Evolutionary conservation across 2,329 filamentous ascomycete species (phyloP).

Genomic region (Chrysoporthe deuterocubensis): DNA sequence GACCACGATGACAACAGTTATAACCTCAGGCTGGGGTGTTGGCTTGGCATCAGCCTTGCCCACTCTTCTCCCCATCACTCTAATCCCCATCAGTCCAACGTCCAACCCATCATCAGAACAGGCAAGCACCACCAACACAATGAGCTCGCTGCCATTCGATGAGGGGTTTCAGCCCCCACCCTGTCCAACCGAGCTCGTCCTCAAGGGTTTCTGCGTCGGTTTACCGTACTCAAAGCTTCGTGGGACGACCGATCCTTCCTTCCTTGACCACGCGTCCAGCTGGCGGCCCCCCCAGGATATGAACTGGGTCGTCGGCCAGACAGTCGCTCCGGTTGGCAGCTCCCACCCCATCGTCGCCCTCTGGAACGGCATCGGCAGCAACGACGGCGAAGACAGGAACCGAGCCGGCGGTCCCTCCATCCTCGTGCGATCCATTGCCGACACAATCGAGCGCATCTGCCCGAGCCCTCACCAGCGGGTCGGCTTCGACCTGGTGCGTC

Average conservation of each 20-base stretch:
- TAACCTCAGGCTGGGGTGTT: too few relatives aligned
- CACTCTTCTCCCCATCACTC: too few relatives aligned
- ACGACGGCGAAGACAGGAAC: neutral
- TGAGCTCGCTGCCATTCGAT: neutral
- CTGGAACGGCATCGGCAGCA: neutral
- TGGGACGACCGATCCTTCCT: neutral
- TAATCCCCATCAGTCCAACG: too few relatives aligned
- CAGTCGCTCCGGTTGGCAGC: neutral
- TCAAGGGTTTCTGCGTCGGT: neutral
- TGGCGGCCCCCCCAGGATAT: neutral
- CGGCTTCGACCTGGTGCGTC: neutral
- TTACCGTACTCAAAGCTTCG: neutral
- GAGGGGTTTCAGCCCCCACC: neutral
- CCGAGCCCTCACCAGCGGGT: neutral
- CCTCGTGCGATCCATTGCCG: neutral
- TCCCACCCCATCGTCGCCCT: constrained; percentile 2
- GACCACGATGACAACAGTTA: too few relatives aligned
- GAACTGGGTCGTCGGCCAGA: neutral
- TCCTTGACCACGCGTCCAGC: neutral
- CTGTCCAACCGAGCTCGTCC: neutral
- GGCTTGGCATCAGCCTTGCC: too few relatives aligned
- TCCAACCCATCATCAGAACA: too few relatives aligned
- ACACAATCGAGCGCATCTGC: neutral
- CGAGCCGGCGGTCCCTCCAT: neutral
- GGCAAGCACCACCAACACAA: neutral